Percentiles rank a stretch among this genome's conserved stretches.
Evolutionary conservation across 2,329 filamentous ascomycete genomes (phyloP).

Genomic region (Cladosporium oxysporum): DNA sequence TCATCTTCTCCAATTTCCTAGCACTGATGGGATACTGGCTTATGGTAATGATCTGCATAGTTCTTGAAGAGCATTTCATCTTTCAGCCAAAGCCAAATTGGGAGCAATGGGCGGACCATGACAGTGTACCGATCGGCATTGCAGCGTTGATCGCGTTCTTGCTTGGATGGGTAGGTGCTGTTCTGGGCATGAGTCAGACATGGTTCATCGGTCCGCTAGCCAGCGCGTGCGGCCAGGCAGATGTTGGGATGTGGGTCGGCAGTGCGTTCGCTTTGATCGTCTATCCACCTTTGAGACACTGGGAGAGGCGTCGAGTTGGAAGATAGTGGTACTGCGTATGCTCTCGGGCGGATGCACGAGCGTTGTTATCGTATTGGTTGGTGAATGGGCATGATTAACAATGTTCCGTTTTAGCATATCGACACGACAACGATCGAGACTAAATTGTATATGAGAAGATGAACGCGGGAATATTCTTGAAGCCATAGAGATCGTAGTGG

Average conservation of each 20-base stretch:
- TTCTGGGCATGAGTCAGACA: slow-evolving; percentile 31
- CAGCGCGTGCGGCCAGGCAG: slow-evolving; percentile 6
- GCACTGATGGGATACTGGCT: slow-evolving; percentile 52
- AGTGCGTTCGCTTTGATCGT: slow-evolving; percentile 20
- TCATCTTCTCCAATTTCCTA: slow-evolving; percentile 49
- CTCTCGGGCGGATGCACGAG: background rate
- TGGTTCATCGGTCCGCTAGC: slow-evolving; percentile 32
- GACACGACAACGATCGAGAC: no score
- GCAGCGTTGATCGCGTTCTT: slow-evolving; percentile 39
- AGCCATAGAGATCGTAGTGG: no score
- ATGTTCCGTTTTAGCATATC: no score
- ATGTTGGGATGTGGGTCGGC: slow-evolving; percentile 26
- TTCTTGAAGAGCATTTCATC: slow-evolving; percentile 45
- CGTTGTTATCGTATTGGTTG: no score
- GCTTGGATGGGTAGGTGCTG: slow-evolving; percentile 30
- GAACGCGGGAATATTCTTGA: no score
- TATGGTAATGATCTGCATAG: slow-evolving; percentile 45
- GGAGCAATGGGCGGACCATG: slow-evolving; percentile 43
- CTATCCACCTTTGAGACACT: slow-evolving; percentile 23
- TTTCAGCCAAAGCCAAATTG: slow-evolving; percentile 46
- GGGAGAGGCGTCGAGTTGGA: slow-evolving; percentile 23
- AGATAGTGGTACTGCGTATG: slow-evolving; percentile 9
- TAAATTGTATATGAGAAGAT: no score
- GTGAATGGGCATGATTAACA: no score
- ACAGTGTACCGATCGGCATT: slow-evolving; percentile 43